These are phyloP conservation scores for Apiotrichum sp. DNA, from an alignment of 1,284 basidiomycete genomes.

Conservation along the genomic window DNA sequence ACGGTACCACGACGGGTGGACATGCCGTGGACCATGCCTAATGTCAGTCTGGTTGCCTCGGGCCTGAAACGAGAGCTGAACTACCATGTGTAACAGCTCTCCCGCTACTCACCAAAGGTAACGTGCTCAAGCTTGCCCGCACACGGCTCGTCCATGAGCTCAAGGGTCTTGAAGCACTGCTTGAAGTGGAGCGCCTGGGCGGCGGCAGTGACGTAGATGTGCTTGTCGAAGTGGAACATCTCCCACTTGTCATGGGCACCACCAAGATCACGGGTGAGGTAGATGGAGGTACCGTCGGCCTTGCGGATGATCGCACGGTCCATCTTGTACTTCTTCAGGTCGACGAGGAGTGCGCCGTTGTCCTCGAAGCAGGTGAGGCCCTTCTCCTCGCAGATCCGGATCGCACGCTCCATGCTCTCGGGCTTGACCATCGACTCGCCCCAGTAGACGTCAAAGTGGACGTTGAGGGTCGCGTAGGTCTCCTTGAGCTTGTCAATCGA, in stretches of 20 bases:
- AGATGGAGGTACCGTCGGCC: constrained; percentile 93
- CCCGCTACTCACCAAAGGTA: constrained; percentile 63
- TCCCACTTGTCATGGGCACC: constrained; percentile 89
- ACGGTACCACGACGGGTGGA: constrained; percentile 94
- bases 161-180: constrained; percentile 91
- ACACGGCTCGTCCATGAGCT: constrained; percentile 85
- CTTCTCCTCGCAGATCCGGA: constrained; percentile 49
- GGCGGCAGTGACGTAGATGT: constrained; percentile 93
- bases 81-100: no score
- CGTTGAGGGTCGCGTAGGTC: constrained; percentile 86
- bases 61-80: neutral
- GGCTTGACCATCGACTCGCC: constrained; percentile 86
- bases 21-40: constrained; percentile 79
- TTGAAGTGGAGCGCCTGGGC: constrained; percentile 90
- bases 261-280: constrained; percentile 96
- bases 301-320: constrained; percentile 87
- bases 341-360: constrained; percentile 66
- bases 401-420: constrained; percentile 68
- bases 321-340: constrained; percentile 81
- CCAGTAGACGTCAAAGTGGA: constrained; percentile 87
- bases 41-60: neutral
- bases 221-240: constrained; percentile 93
- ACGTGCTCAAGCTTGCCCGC: constrained; percentile 77
- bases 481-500: constrained; percentile 87
- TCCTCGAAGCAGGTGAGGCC: constrained; percentile 56